These are phyloP conservation scores for Tetracentron sinense DNA, from an alignment of 164 flowering plant genomes.

Conservation along the genomic window DNA sequence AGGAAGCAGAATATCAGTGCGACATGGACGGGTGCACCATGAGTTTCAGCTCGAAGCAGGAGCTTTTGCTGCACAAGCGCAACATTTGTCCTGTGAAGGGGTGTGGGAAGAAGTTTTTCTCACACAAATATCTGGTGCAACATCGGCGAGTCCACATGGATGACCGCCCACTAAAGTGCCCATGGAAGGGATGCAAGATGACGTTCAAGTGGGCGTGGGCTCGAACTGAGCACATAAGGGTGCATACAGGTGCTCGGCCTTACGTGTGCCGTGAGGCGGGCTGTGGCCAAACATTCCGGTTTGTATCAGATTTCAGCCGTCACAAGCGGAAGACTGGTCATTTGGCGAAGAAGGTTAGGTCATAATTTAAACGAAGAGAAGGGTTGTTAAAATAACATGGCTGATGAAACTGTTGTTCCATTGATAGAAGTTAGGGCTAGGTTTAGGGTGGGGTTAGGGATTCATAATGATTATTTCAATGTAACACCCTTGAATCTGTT, in stretches of 20 bases:
- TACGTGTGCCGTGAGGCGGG: slow-evolving; percentile 75
- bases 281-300: slow-evolving; percentile 94
- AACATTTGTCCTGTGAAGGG: slow-evolving; percentile 87
- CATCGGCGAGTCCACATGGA: slow-evolving; percentile 90
- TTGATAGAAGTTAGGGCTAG: slow-evolving; percentile 24
- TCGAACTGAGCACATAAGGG: slow-evolving; percentile 91
- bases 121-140: slow-evolving; percentile 94
- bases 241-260: slow-evolving; percentile 97
- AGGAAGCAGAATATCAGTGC: slow-evolving; percentile 57
- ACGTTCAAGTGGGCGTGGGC: slow-evolving; percentile 99
- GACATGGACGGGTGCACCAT: slow-evolving; percentile 87
- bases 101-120: slow-evolving; percentile 94
- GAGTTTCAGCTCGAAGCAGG: slow-evolving; percentile 76
- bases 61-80: slow-evolving; percentile 63
- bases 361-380: slow-evolving; percentile 2
- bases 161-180: slow-evolving; percentile 92
- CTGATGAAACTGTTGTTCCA: slow-evolving; percentile 22
- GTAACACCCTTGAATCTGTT: neutral
- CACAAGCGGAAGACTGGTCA: slow-evolving; percentile 99
- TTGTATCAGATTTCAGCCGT: slow-evolving; percentile 97
- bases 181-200: slow-evolving; percentile 99
- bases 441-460: slow-evolving; percentile 6
- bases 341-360: slow-evolving; percentile 44
- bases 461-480: too few species aligned
- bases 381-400: slow-evolving; percentile 23